Conservation (phyloP, 768 basidiomycete genomes). For the Trametes villosa region DNA sequence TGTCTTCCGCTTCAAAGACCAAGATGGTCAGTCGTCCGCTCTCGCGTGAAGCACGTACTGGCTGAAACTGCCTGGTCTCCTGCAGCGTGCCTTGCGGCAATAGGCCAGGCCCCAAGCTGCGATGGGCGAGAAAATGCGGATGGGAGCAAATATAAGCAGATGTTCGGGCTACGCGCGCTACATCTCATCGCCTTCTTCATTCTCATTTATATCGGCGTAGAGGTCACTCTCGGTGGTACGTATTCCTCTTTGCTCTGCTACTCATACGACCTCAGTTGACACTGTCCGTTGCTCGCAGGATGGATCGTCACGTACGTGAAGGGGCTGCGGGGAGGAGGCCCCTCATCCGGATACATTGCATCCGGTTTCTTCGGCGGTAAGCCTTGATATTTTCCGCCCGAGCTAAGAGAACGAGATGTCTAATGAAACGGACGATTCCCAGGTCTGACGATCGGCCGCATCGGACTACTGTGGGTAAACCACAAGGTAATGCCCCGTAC, state of each 20-base stretch:
- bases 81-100: constrained; percentile 56
- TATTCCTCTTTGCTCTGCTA: background rate
- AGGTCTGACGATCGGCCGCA: constrained; percentile 57
- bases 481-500: constrained; percentile 34
- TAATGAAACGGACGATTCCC: background rate
- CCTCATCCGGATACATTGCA: constrained; percentile 53
- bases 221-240: constrained; percentile 43
- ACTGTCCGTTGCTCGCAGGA: constrained; percentile 33
- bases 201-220: constrained; percentile 48
- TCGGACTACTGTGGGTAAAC: constrained; percentile 56
- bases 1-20: constrained; percentile 71
- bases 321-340: constrained; percentile 48
- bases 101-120: constrained; percentile 52
- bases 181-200: constrained; percentile 49
- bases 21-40: constrained; percentile 62
- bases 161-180: constrained; percentile 43
- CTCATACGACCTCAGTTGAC: background rate
- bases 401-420: background rate
- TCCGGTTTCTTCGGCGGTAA: constrained; percentile 52
- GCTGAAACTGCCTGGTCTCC: background rate
- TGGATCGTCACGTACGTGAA: constrained; percentile 61
- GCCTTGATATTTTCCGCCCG: background rate
- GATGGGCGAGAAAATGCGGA: constrained; percentile 34
- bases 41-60: background rate
- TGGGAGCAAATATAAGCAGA: constrained; percentile 48